phyloP scores from a whole-genome alignment of 1,284 basidiomycete species.

The Ustilago shanxiensis region DNA sequence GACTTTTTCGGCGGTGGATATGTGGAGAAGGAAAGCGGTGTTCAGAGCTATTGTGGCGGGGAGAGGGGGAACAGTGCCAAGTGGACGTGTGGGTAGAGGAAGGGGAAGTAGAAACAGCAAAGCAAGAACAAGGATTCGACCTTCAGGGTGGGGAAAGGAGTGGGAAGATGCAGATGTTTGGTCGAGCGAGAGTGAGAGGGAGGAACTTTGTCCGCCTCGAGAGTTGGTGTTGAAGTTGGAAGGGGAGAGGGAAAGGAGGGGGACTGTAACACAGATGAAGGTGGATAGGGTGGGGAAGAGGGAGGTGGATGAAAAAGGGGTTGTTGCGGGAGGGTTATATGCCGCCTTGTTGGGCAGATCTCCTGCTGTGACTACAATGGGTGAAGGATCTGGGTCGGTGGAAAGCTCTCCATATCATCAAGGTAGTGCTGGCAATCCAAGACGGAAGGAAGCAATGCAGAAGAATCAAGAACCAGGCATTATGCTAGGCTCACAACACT shows the following conservation, averaged over 20 bases:
- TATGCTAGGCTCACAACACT: constrained; percentile 20
- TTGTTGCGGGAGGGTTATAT: constrained; percentile 28
- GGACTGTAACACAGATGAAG: constrained; percentile 29
- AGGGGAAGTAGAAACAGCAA: constrained; percentile 46
- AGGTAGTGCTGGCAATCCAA: neutral
- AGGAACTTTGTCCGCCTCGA: constrained; percentile 27
- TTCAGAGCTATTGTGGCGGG: constrained; percentile 53
- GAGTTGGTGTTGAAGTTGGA: constrained; percentile 18
- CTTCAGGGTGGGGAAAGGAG: constrained; percentile 43
- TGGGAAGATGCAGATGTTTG: constrained; percentile 62
- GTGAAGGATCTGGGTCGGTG: neutral
- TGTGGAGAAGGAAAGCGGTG: constrained; percentile 52
- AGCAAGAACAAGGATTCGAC: constrained; percentile 44
- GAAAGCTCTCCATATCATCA: constrained; percentile 17
- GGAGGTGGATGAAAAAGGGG: constrained; percentile 8
- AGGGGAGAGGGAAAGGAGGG: constrained; percentile 7
- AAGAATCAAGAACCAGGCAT: constrained; percentile 26
- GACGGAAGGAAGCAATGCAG: neutral
- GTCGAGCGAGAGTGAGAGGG: constrained; percentile 54
- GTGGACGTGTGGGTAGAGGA: constrained; percentile 33
- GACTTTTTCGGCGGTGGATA: constrained; percentile 18
- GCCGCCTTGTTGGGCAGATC: constrained; percentile 25
- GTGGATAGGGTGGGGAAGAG: constrained; percentile 5
- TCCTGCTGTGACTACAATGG: neutral
- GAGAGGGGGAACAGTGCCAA: constrained; percentile 54